Evolutionary conservation across 2,329 filamentous ascomycete species (phyloP), one percentile per base, ranked within the genome.

Genomic region (Zymoseptoria ardabiliae): DNA sequence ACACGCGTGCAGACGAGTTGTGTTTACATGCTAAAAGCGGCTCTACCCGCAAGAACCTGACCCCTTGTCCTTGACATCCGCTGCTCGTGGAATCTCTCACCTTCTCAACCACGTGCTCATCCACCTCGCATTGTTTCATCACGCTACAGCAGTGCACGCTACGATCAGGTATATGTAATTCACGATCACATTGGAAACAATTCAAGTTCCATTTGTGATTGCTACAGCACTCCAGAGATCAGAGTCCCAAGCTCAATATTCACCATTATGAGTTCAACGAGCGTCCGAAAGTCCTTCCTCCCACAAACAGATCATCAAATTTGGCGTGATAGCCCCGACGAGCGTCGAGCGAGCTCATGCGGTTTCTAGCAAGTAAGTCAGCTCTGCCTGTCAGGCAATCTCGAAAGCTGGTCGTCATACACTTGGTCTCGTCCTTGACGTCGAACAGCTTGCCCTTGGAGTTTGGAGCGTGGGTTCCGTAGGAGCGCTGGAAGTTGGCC

Each of bases 361-460:
- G 35, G 17, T 17, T 17, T n/a, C 35, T 45, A n/a, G 35, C 2
- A 45, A 2, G 35, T 45, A 45, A n/a, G 35, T 45, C 35, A 45
- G 35, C 13, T 17, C 17, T n/a, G 35, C 5, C 7, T 45, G 35
- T 45, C 35, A 45, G 35, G 35, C 35, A 45, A 17, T n/a, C 17
- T n/a, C 35, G 17, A 17, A 45, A 45, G 35, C 35, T 45, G 35
- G 11, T 45, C 13, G 7, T 45, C 17, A n/a, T 45, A 45, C 35
- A 25, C 23, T 55, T 59, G 53, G 49, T 21, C 45, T 45, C 23
- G 50, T 53, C 50, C 25, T 51, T 22, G 2, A 28, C 45, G 22
- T n/a, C 54, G 56, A 28, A 51, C n/a, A 59, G 22, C 48, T 54
- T 56, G 50, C 58, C 58, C 54, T 59, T 59, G 21, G 54, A 53